phyloP scores from a whole-genome alignment of 1,284 basidiomycete species.

The Tilletia indica region DNA sequence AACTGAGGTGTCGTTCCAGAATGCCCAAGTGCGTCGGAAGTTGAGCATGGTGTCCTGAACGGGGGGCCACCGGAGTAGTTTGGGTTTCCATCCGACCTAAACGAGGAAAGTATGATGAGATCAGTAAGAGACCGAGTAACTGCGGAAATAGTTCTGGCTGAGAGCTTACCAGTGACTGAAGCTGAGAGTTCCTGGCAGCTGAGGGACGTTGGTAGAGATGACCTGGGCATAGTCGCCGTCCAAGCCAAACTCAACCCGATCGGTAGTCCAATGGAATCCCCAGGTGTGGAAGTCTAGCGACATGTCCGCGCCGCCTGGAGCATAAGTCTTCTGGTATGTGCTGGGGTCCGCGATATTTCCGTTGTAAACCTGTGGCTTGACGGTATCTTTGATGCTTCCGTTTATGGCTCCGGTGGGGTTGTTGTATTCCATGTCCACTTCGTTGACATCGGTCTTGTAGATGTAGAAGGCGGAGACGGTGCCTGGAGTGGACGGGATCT shows the following conservation, averaged over 20 bases:
- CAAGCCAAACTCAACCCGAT: slow-evolving; percentile 4
- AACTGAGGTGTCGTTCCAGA: slow-evolving; percentile 12
- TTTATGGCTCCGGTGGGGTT: neutral
- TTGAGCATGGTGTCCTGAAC: neutral
- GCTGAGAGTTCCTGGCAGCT: slow-evolving; percentile 2
- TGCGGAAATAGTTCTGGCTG: neutral
- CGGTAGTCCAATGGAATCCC: neutral
- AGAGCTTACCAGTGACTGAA: slow-evolving; percentile 18
- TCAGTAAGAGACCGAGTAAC: neutral
- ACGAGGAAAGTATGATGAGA: neutral
- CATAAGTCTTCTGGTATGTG: neutral
- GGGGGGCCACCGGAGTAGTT: slow-evolving; percentile 15
- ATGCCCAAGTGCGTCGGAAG: slow-evolving; percentile 13
- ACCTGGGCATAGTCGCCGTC: neutral
- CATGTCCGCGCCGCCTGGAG: neutral
- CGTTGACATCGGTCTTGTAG: slow-evolving; percentile 11
- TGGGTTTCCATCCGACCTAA: slow-evolving; percentile 7
- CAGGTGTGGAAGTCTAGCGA: slow-evolving; percentile 17
- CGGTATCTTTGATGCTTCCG: slow-evolving; percentile 12
- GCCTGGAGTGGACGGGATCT: neutral
- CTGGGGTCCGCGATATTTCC: neutral
- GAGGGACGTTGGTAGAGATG: slow-evolving; percentile 16
- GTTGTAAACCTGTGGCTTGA: slow-evolving; percentile 19
- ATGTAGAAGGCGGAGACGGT: slow-evolving; percentile 21
- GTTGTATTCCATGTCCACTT: slow-evolving; percentile 20